These are phyloP conservation scores for Auricularia cornea DNA, from an alignment of 768 basidiomycete species.

Conservation along the genomic window DNA sequence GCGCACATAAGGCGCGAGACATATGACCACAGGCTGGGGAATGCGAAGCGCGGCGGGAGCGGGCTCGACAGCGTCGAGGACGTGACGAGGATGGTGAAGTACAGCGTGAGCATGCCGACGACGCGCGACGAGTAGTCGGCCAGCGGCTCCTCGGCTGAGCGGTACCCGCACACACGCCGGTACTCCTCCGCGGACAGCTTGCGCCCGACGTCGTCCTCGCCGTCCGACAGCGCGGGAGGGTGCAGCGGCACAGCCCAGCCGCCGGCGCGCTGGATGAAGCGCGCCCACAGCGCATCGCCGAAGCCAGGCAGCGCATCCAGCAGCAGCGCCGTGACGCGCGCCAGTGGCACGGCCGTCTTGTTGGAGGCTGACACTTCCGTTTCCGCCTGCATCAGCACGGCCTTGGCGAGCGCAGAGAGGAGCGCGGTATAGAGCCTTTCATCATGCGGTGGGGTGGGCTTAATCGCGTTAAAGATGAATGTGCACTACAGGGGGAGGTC, in stretches of 20 bases:
- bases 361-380: constrained; percentile 87
- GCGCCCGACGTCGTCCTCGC: constrained; percentile 39
- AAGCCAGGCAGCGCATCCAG: constrained; percentile 49
- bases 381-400: constrained; percentile 86
- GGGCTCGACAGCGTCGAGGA: constrained; percentile 27
- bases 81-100: constrained; percentile 57
- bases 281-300: constrained; percentile 68
- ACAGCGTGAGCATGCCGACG: constrained; percentile 76
- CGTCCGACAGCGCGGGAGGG: constrained; percentile 29
- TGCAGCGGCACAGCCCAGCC: constrained; percentile 75
- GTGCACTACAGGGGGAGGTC: constrained; percentile 23
- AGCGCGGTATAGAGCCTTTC: constrained; percentile 58
- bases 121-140: constrained; percentile 61
- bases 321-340: constrained; percentile 63
- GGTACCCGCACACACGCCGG: constrained; percentile 28
- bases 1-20: constrained; percentile 54
- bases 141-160: constrained; percentile 38
- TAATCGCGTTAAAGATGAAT: constrained; percentile 37
- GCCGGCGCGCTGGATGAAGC: constrained; percentile 80
- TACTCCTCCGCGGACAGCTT: constrained; percentile 19
- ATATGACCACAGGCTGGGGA: constrained; percentile 64
- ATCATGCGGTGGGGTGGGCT: constrained; percentile 21
- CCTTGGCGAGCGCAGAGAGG: constrained; percentile 82
- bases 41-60: constrained; percentile 46
- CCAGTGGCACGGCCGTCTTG: constrained; percentile 75